phyloP scores from a whole-genome alignment of 441 rosid species.

The Manihot esculenta region DNA sequence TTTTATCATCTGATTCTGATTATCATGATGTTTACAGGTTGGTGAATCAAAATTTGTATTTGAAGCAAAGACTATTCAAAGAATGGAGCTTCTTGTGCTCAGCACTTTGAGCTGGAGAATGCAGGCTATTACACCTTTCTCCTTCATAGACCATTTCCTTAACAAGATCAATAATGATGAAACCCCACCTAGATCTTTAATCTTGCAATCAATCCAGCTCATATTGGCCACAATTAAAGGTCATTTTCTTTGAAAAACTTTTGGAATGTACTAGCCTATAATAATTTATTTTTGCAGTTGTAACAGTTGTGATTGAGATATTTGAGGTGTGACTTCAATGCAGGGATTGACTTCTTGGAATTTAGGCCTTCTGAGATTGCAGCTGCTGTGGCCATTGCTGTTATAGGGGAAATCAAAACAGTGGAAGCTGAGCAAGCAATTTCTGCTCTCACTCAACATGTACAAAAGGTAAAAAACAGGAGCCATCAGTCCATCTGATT shows the following conservation, averaged over 20 bases:
- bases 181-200: conserved; percentile 29
- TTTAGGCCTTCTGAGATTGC: conserved; percentile 77
- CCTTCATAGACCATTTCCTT: conserved; percentile 58
- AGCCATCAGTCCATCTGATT: too few relatives aligned
- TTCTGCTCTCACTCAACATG: conserved; percentile 44
- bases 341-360: conserved; percentile 69
- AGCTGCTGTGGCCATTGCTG: conserved; percentile 68
- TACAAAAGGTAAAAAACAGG: conserved; percentile 63
- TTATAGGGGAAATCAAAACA: conserved; percentile 40
- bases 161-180: conserved; percentile 44
- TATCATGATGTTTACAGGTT: conserved; percentile 34
- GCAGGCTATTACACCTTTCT: conserved; percentile 77
- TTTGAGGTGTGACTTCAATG: conserved; percentile 40
- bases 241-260: conserved; percentile 17
- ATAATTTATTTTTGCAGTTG: conserved; percentile 21
- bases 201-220: conserved; percentile 49
- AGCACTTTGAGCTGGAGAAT: conserved; percentile 68
- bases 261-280: conserved; percentile 15
- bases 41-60: conserved; percentile 52
- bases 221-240: conserved; percentile 50
- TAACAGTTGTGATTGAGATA: conserved; percentile 13
- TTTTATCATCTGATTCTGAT: conserved; percentile 7
- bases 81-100: conserved; percentile 72
- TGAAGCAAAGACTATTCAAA: conserved; percentile 58
- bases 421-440: conserved; percentile 49